These are phyloP conservation scores for Colletotrichum scovillei DNA, from an alignment of 2,329 filamentous ascomycete genomes.

Conservation along the genomic window DNA sequence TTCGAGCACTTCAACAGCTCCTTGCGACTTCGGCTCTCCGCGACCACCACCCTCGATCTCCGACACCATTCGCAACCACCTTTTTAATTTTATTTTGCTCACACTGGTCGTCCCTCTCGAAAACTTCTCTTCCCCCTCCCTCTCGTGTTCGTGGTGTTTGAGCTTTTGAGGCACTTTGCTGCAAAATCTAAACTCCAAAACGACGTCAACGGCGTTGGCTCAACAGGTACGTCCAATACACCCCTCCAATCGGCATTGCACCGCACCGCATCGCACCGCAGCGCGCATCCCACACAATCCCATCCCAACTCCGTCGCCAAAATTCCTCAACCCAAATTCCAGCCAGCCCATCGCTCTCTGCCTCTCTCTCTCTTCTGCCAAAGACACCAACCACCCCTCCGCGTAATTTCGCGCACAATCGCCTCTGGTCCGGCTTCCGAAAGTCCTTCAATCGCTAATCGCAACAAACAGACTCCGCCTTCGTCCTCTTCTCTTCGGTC, in stretches of 20 bases:
- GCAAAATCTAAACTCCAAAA: conserved; percentile 6
- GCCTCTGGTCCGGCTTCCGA: not conserved
- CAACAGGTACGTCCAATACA: not conserved
- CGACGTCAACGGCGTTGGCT: conserved; percentile 31
- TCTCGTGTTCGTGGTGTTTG: not conserved
- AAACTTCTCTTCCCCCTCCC: not conserved
- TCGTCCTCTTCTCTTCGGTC: not conserved
- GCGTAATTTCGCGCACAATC: not conserved
- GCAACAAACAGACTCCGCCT: not conserved
- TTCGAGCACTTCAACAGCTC: conserved; percentile 34
- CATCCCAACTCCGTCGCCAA: conserved; percentile 4
- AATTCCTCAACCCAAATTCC: conserved; percentile 31
- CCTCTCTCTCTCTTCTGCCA: too few species aligned
- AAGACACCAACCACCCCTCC: not conserved
- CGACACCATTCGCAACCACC: conserved; percentile 15
- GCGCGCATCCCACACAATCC: conserved; percentile 6
- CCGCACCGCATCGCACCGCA: not conserved
- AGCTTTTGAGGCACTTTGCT: not conserved
- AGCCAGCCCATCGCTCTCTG: not conserved
- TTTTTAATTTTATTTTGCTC: not conserved
- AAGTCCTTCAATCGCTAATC: conserved; percentile 24
- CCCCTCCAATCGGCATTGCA: conserved; percentile 23
- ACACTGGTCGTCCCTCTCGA: not conserved
- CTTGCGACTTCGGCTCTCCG: conserved; percentile 34
- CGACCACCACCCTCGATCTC: conserved; percentile 32